Evolutionary conservation across 2,329 filamentous ascomycete species (phyloP).

Genomic region (Fusarium sp.): DNA sequence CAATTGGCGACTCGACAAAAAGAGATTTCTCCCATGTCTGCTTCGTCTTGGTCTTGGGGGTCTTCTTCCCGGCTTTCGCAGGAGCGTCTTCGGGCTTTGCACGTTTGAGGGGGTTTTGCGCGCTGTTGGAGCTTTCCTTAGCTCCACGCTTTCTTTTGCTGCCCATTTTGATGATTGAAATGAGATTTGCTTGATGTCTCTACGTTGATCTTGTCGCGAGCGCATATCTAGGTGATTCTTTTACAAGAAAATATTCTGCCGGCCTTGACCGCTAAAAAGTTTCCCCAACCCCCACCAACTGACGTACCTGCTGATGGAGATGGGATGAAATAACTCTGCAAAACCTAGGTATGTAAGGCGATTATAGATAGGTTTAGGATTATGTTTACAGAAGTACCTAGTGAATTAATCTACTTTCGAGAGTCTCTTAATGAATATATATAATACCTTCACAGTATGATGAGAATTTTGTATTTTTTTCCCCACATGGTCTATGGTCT

Average conservation of each 20-base stretch:
- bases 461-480: too few species aligned
- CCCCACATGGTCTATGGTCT: too few species aligned
- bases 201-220: background rate
- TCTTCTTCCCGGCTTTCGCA: constrained; percentile 32
- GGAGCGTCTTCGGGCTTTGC: constrained; percentile 50
- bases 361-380: too few species aligned
- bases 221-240: constrained; percentile 19
- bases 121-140: constrained; percentile 50
- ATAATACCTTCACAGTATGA: too few species aligned
- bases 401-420: too few species aligned
- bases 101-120: constrained; percentile 50
- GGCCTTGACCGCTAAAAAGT: constrained; percentile 39
- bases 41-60: constrained; percentile 45
- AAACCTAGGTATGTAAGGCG: too few species aligned
- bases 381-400: too few species aligned
- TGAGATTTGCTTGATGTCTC: constrained; percentile 14
- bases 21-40: constrained; percentile 53
- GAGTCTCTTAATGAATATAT: too few species aligned
- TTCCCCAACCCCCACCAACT: constrained; percentile 39
- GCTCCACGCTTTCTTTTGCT: constrained; percentile 55
- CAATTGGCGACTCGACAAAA: constrained; percentile 66
- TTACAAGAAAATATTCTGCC: constrained; percentile 45
- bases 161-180: constrained; percentile 47
- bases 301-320: background rate
- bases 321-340: too few species aligned